phyloP scores from a whole-genome alignment of 441 rosid species.

The Croton setiger region DNA sequence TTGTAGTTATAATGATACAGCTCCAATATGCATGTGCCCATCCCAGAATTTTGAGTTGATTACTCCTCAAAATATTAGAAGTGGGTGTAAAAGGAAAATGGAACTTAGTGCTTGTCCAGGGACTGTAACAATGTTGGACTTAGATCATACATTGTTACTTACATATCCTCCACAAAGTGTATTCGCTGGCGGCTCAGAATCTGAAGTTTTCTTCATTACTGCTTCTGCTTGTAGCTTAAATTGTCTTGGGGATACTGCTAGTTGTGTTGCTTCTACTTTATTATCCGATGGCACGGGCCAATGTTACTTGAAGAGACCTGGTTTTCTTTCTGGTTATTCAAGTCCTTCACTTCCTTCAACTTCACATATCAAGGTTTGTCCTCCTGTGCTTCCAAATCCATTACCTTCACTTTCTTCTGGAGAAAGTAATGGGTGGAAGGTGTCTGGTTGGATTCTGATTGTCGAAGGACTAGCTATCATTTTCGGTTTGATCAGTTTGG shows the following conservation, averaged over 20 bases:
- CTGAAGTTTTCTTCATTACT: conserved; percentile 6
- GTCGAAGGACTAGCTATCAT: background rate
- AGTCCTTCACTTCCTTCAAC: conserved; percentile 14
- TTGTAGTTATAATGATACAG: conserved; percentile 11
- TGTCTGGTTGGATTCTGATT: conserved; percentile 1
- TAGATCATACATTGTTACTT: conserved; percentile 9
- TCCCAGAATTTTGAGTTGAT: conserved; percentile 12
- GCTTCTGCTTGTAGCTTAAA: conserved; percentile 11
- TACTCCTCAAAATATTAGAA: conserved; percentile 10
- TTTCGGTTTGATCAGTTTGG: background rate
- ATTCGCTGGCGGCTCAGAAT: background rate
- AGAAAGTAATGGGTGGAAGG: conserved; percentile 11
- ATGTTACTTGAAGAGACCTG: conserved; percentile 15
- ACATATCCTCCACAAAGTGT: conserved; percentile 19
- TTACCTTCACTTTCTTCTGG: background rate
- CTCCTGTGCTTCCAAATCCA: conserved; percentile 9
- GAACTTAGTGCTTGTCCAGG: conserved; percentile 14
- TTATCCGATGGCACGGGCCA: conserved; percentile 19
- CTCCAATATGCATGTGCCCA: conserved; percentile 13
- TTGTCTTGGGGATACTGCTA: background rate
- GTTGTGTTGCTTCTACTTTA: conserved; percentile 11
- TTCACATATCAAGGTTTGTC: conserved; percentile 12
- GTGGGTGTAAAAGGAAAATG: conserved; percentile 15
- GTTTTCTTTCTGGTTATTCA: conserved; percentile 9
- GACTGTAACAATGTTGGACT: conserved; percentile 17